Conservation (phyloP, 2,329 filamentous ascomycete genomes). For the Nannizziopsis arthrosporioides region DNA sequence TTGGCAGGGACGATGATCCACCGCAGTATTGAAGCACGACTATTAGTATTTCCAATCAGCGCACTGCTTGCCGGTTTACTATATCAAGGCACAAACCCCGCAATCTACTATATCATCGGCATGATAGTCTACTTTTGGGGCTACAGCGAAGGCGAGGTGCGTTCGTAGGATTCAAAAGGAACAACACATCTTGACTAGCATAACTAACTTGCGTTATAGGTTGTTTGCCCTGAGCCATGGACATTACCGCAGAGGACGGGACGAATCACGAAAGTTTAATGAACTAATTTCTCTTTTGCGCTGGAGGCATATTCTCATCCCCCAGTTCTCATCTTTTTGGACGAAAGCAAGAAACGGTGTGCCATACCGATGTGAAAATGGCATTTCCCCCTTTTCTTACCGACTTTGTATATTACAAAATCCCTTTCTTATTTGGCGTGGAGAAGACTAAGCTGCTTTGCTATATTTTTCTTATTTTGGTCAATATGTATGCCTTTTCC, state of each 20-base stretch:
- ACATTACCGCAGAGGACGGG: constrained; percentile 45
- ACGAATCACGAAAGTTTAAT: constrained; percentile 10
- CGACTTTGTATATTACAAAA: too few species aligned
- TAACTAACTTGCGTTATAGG: constrained; percentile 31
- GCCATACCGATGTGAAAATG: too few species aligned
- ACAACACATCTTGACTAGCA: neutral
- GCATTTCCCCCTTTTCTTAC: too few species aligned
- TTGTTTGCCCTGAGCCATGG: constrained; percentile 59
- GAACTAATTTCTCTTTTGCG: neutral
- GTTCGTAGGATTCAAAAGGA: constrained; percentile 24
- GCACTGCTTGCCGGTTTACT: constrained; percentile 63
- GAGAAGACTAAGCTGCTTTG: too few species aligned
- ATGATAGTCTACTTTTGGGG: constrained; percentile 91
- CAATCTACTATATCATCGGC: constrained; percentile 80
- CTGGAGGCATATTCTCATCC: neutral
- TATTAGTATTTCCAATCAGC: constrained; percentile 70
- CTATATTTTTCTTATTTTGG: too few species aligned
- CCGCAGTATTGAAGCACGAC: constrained; percentile 72
- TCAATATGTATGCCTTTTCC: too few species aligned
- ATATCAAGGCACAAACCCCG: constrained; percentile 87
- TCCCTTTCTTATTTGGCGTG: too few species aligned
- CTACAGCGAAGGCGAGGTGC: constrained; percentile 90
- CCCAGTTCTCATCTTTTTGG: neutral
- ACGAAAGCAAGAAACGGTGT: too few species aligned
- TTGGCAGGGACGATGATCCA: constrained; percentile 69